A percentile compares a stretch with the other conserved stretches of the same genome.
Evolutionary conservation across 2,329 filamentous ascomycete genomes (phyloP).

Genomic region (Botrytis galanthina): DNA sequence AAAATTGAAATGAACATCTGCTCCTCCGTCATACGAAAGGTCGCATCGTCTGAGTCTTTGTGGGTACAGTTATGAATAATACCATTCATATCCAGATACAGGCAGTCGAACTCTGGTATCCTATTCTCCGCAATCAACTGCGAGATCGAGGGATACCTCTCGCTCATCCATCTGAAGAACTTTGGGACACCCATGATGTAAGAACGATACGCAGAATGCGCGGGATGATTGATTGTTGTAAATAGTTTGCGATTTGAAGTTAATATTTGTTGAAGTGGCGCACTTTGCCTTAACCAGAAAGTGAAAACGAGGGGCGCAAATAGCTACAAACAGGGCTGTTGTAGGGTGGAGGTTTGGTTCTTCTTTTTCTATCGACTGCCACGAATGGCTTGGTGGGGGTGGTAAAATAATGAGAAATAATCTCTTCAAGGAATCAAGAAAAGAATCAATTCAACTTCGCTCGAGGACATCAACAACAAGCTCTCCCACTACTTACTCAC

Average conservation of each 20-base stretch:
- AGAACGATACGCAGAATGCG: constrained; percentile 8
- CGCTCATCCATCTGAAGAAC: constrained; percentile 81
- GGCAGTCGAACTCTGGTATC: constrained; percentile 97
- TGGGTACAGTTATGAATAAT: constrained; percentile 99
- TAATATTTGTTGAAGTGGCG: constrained; percentile 22
- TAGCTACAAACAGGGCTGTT: neutral
- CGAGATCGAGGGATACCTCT: constrained; percentile 97
- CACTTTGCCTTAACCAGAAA: constrained; percentile 36
- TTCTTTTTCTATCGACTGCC: constrained; percentile 1
- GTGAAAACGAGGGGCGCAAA: constrained; percentile 17
- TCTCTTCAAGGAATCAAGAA: constrained; percentile 12
- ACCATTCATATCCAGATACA: constrained; percentile 98
- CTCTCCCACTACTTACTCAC: constrained; percentile 6
- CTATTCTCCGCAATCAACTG: constrained; percentile 98
- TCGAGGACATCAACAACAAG: constrained; percentile 17
- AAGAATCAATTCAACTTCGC: neutral
- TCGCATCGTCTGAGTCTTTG: constrained; percentile 70
- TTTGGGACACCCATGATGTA: constrained; percentile 53
- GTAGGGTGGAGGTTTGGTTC: neutral
- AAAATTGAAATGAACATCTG: constrained; percentile 99
- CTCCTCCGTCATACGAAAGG: constrained; percentile 91
- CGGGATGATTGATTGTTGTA: constrained; percentile 8
- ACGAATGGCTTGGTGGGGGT: neutral
- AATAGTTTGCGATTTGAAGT: constrained; percentile 19
- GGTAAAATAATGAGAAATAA: constrained; percentile 16